A percentile compares a stretch with the other conserved stretches of the same genome.
phyloP scores from a whole-genome alignment of 345 rosid species.

The Microcos paniculata region DNA sequence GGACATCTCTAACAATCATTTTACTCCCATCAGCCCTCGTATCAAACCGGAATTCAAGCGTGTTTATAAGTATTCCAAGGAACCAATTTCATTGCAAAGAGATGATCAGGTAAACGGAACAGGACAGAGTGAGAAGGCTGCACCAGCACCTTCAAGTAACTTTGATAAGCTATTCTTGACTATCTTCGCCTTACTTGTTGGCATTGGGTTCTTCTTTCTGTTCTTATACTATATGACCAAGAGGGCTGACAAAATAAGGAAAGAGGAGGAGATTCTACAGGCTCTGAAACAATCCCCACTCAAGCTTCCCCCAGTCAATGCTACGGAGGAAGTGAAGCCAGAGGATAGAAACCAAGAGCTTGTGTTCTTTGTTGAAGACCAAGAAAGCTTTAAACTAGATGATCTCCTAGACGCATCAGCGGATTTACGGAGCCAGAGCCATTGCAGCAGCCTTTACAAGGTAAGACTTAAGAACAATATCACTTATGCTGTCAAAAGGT shows the following conservation, averaged over 20 bases:
- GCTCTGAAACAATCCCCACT: conserved; percentile 30
- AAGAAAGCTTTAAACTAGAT: conserved; percentile 46
- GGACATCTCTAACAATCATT: conserved; percentile 42
- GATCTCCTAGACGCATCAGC: conserved; percentile 66
- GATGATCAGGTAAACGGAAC: not conserved
- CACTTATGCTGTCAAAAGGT: conserved; percentile 52
- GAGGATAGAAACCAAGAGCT: conserved; percentile 37
- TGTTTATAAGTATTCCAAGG: not conserved
- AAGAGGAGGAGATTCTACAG: conserved; percentile 31
- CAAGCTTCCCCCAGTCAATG: conserved; percentile 6
- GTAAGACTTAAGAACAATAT: conserved; percentile 41
- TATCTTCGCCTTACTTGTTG: conserved; percentile 21
- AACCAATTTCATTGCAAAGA: not conserved
- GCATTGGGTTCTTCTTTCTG: conserved; percentile 17
- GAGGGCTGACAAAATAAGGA: conserved; percentile 17
- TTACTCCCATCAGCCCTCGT: conserved; percentile 1
- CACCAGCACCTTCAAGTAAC: not conserved
- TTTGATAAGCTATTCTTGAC: not conserved
- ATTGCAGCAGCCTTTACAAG: conserved; percentile 54
- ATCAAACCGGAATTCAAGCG: conserved; percentile 8
- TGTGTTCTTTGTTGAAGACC: conserved; percentile 46
- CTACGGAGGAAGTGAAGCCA: conserved; percentile 21
- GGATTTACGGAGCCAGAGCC: conserved; percentile 41
- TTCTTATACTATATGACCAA: conserved; percentile 24
- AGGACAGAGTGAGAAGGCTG: not conserved